A percentile compares a stretch with the other conserved stretches of the same genome.
These are phyloP conservation scores for Cyathus striatus DNA, from an alignment of 768 basidiomycete genomes.

Conservation along the genomic window DNA sequence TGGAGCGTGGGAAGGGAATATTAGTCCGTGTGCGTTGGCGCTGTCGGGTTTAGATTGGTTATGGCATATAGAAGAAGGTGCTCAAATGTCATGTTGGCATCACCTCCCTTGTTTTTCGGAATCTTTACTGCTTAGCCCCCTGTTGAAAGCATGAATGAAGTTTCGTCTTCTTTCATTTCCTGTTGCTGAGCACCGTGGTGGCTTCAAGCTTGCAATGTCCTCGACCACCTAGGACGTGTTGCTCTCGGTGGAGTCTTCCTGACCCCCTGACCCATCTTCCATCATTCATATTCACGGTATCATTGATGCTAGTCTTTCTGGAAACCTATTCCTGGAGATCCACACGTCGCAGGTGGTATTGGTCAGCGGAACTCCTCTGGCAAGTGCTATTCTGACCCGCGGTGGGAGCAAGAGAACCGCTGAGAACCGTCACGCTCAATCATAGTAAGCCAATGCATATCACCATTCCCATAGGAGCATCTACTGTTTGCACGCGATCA, in stretches of 20 bases:
- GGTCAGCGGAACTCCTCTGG: neutral
- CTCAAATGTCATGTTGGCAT: no score
- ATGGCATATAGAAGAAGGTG: neutral
- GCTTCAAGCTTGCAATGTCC: no score
- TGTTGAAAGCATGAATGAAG: no score
- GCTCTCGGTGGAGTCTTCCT: neutral
- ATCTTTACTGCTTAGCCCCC: neutral
- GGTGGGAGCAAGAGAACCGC: neutral
- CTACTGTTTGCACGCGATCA: neutral
- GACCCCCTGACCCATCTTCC: neutral
- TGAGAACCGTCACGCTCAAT: neutral
- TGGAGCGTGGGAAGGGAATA: neutral
- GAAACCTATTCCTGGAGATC: neutral
- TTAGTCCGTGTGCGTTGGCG: neutral
- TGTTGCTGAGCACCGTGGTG: no score
- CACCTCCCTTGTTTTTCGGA: conserved; percentile 1
- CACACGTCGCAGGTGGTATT: neutral
- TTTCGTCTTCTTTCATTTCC: no score
- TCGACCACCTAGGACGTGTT: no score
- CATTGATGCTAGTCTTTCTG: neutral
- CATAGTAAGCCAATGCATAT: neutral
- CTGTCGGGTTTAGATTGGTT: neutral
- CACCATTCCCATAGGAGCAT: neutral
- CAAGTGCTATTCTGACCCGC: neutral
- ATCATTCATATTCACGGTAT: neutral